Evolutionary conservation across 768 basidiomycete genomes (phyloP).

Genomic region (Russula dissimulans): DNA sequence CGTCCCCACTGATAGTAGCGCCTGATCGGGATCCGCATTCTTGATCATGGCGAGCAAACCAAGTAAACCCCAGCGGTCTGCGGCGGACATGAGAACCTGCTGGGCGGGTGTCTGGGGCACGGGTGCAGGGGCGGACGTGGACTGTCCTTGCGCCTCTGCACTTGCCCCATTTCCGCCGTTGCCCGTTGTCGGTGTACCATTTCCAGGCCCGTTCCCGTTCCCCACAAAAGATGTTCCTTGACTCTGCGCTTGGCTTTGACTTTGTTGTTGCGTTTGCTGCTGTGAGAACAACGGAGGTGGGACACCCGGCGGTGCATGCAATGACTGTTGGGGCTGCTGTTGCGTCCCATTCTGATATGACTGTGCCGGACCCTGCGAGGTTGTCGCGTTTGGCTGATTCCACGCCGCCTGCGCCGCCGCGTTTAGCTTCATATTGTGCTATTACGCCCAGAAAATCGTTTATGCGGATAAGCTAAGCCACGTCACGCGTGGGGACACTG

Average conservation of each 20-base stretch:
- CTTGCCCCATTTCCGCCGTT: slow-evolving; percentile 20
- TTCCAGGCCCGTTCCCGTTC: slow-evolving; percentile 18
- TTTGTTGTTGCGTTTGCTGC: slow-evolving; percentile 30
- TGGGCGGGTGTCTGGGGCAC: slow-evolving; percentile 22
- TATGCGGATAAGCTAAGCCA: slow-evolving; percentile 6
- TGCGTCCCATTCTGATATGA: slow-evolving; percentile 40
- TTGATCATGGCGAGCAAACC: slow-evolving; percentile 80
- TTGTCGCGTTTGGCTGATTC: slow-evolving; percentile 48
- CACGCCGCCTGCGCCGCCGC: slow-evolving; percentile 55
- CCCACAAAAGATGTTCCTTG: slow-evolving; percentile 13
- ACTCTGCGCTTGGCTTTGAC: slow-evolving; percentile 14
- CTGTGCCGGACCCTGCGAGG: slow-evolving; percentile 25
- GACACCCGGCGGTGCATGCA: slow-evolving; percentile 45
- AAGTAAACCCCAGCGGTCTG: slow-evolving; percentile 28
- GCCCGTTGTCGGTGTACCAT: slow-evolving; percentile 4
- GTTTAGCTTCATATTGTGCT: slow-evolving; percentile 50
- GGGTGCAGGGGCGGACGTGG: slow-evolving; percentile 28
- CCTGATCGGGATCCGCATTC: slow-evolving; percentile 71
- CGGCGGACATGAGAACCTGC: slow-evolving; percentile 20
- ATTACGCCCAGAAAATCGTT: background rate
- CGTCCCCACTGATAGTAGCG: slow-evolving; percentile 72
- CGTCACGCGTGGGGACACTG: slow-evolving; percentile 3
- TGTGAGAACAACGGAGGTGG: slow-evolving; percentile 32
- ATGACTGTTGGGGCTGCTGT: slow-evolving; percentile 34
- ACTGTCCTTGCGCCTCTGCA: slow-evolving; percentile 15